Conservation (phyloP, 495 filamentous ascomycete species). For the Letharia columbiana region DNA sequence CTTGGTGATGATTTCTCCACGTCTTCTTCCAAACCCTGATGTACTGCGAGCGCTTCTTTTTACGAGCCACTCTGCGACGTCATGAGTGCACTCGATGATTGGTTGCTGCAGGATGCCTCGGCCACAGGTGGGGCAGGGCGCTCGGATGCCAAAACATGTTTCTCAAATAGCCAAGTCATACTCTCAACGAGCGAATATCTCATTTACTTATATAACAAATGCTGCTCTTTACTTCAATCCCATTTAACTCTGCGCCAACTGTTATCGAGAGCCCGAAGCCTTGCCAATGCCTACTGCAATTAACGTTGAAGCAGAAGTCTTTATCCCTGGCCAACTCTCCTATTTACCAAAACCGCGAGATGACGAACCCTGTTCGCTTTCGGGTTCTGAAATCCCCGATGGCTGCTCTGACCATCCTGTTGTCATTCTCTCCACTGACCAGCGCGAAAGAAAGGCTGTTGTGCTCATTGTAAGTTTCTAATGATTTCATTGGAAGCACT, state of each 20-base stretch:
- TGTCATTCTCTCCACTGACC: not conserved
- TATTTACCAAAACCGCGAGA: not conserved
- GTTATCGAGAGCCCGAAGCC: not conserved
- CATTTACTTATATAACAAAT: not conserved
- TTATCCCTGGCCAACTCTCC: not conserved
- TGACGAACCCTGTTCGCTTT: not conserved
- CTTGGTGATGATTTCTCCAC: not conserved
- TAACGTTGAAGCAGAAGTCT: not conserved
- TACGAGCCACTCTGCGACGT: not conserved
- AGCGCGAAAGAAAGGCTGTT: not conserved
- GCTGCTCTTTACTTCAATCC: not conserved
- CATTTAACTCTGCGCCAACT: not conserved
- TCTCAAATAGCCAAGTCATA: not conserved
- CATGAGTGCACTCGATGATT: not conserved
- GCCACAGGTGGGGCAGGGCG: not conserved
- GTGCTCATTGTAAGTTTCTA: slow-evolving; percentile 1
- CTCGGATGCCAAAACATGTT: not conserved
- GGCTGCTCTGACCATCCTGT: slow-evolving; percentile 7
- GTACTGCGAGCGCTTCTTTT: not conserved
- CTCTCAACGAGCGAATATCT: not conserved
- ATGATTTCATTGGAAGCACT: not conserved
- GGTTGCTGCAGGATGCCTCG: not conserved
- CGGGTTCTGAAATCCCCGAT: no score
- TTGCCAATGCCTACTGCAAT: not conserved
- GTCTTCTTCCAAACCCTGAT: not conserved